Evolutionary conservation across 257 asterid species (phyloP).

Genomic region (Thymus mandschuricus): DNA sequence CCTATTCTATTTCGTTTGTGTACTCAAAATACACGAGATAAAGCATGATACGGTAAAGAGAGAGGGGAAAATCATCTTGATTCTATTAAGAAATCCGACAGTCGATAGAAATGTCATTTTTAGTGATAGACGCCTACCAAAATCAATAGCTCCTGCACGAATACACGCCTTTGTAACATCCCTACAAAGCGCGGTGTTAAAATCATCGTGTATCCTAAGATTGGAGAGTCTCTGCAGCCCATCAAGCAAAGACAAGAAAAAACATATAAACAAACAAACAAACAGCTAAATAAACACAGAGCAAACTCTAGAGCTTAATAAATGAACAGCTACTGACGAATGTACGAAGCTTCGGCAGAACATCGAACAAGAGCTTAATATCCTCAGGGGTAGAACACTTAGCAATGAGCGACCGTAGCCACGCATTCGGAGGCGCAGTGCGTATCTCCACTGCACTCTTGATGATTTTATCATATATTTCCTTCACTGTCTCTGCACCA

Average conservation of each 20-base stretch:
- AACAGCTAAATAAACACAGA: not conserved
- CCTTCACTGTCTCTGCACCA: slow-evolving; percentile 72
- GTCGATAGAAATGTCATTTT: slow-evolving; percentile 1
- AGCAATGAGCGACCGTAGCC: slow-evolving; percentile 76
- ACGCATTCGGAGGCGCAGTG: slow-evolving; percentile 91
- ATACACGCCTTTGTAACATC: slow-evolving; percentile 87
- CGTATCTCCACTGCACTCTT: slow-evolving; percentile 54
- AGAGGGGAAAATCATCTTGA: slow-evolving; percentile 1
- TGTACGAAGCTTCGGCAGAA: slow-evolving; percentile 70
- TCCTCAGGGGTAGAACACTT: slow-evolving; percentile 70
- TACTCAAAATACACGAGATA: slow-evolving; percentile 24
- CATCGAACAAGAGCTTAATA: slow-evolving; percentile 67
- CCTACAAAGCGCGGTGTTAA: slow-evolving; percentile 83
- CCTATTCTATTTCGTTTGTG: not conserved
- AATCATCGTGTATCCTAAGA: slow-evolving; percentile 76
- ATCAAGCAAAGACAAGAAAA: slow-evolving; percentile 12
- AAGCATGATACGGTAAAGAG: not conserved
- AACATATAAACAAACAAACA: not conserved
- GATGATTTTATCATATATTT: slow-evolving; percentile 66
- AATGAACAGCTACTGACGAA: slow-evolving; percentile 59
- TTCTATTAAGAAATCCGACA: slow-evolving; percentile 7
- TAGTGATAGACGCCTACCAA: slow-evolving; percentile 49
- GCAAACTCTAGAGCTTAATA: slow-evolving; percentile 20
- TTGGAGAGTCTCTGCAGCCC: slow-evolving; percentile 83
- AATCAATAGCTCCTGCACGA: slow-evolving; percentile 75